Percentiles rank a stretch among this genome's conserved stretches.
Conservation (phyloP, 371 early-diverging fungal genomes). For the Zychaea mexicana region DNA sequence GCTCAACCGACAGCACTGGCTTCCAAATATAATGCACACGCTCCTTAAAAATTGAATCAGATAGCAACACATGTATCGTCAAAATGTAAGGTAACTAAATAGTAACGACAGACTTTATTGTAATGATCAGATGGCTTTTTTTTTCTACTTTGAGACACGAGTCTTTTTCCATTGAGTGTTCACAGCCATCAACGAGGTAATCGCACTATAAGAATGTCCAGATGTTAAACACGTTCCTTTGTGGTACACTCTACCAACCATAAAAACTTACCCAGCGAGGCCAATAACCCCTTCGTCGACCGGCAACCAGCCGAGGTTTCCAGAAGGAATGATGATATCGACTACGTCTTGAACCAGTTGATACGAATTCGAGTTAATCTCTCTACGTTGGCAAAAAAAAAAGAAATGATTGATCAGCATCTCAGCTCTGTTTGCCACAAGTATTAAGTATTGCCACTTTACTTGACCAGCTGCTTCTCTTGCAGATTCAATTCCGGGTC, state of each 20-base stretch:
- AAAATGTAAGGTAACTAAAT: too few relatives aligned
- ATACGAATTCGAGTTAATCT: slow-evolving; percentile 34
- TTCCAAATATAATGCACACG: not conserved
- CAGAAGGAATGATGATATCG: slow-evolving; percentile 61
- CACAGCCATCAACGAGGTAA: slow-evolving; percentile 53
- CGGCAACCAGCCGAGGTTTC: slow-evolving; percentile 52
- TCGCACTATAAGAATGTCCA: slow-evolving; percentile 37
- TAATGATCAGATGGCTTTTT: not conserved
- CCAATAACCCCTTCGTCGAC: slow-evolving; percentile 68
- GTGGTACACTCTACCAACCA: not conserved
- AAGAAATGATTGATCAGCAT: not conserved
- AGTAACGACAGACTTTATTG: slow-evolving; percentile 3
- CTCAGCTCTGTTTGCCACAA: too few relatives aligned
- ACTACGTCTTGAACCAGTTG: slow-evolving; percentile 61
- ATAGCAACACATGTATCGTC: too few relatives aligned
- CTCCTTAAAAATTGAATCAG: not conserved
- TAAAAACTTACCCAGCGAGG: slow-evolving; percentile 54
- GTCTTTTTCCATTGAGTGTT: slow-evolving; percentile 50
- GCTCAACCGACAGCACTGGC: not conserved
- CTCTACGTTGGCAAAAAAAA: slow-evolving; percentile 24
- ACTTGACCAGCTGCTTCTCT: slow-evolving; percentile 40
- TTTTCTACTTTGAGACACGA: slow-evolving; percentile 6
- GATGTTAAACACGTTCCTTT: not conserved
- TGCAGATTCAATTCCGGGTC: slow-evolving; percentile 34
- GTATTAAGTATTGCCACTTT: too few relatives aligned